A percentile compares a stretch with the other conserved stretches of the same genome.
These are phyloP conservation scores for Pyrenopolyporus hunteri DNA, from an alignment of 495 filamentous ascomycete species.

Conservation along the genomic window DNA sequence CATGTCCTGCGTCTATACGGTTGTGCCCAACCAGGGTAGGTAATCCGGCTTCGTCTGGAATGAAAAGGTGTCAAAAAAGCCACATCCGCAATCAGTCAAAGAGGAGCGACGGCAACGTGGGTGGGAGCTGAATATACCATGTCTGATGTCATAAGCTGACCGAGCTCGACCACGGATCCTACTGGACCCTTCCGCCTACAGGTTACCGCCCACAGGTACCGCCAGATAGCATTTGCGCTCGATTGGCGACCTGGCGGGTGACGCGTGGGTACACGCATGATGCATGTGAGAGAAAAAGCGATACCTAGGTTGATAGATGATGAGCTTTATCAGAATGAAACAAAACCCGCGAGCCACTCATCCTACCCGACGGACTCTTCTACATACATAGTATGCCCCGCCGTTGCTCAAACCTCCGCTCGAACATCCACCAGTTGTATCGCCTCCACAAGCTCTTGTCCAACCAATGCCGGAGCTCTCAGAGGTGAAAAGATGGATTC, in stretches of 20 bases:
- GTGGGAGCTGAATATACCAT: constrained; percentile 27
- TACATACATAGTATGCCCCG: constrained; percentile 30
- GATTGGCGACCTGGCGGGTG: constrained; percentile 5
- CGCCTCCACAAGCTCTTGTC: constrained; percentile 28
- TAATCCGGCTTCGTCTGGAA: constrained; percentile 32
- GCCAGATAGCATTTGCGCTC: background rate
- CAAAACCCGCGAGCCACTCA: constrained; percentile 11
- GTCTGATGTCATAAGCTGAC: constrained; percentile 39
- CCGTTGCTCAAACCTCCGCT: constrained; percentile 31
- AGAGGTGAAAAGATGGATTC: constrained; percentile 11
- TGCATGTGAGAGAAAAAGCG: constrained; percentile 35
- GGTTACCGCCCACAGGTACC: constrained; percentile 23
- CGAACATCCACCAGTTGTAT: constrained; percentile 31
- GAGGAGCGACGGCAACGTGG: constrained; percentile 5
- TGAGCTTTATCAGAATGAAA: constrained; percentile 35
- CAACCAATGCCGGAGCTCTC: constrained; percentile 40
- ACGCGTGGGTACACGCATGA: constrained; percentile 15
- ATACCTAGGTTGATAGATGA: background rate
- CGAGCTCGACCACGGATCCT: constrained; percentile 27
- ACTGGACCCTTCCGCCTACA: constrained; percentile 19
- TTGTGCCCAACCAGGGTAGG: constrained; percentile 24
- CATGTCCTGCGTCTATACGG: constrained; percentile 19
- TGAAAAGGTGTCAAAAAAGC: constrained; percentile 33
- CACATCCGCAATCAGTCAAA: constrained; percentile 21
- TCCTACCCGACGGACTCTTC: constrained; percentile 30